These are phyloP conservation scores for Jacaranda mimosifolia DNA, from an alignment of 257 asterid genomes.

Conservation along the genomic window DNA sequence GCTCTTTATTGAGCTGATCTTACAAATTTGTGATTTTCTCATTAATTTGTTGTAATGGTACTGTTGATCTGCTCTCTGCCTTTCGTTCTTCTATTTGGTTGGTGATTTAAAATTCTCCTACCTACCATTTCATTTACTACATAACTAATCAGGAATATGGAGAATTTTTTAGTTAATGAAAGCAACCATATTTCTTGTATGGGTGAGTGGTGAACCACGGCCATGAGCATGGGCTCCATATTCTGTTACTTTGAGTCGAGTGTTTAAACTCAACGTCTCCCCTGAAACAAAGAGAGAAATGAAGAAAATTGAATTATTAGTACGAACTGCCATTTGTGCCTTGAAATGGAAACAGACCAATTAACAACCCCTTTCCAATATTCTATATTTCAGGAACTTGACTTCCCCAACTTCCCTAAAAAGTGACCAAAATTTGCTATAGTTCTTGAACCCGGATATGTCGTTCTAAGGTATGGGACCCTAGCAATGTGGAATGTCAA, in stretches of 20 bases:
- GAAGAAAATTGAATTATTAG: background rate
- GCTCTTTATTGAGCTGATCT: too few species aligned
- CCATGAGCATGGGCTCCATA: background rate
- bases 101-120: background rate
- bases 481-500: background rate
- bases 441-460: too few species aligned
- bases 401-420: background rate
- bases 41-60: background rate
- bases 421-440: background rate
- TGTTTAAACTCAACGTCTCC: background rate
- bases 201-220: slow-evolving; percentile 15
- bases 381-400: too few species aligned
- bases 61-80: slow-evolving; percentile 8
- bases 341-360: background rate
- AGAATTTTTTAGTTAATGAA: too few species aligned
- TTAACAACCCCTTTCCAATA: background rate
- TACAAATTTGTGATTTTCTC: background rate
- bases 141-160: background rate
- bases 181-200: slow-evolving; percentile 10
- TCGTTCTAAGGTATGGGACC: too few species aligned
- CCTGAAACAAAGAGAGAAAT: background rate
- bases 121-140: background rate
- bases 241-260: background rate
- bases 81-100: slow-evolving; percentile 2
- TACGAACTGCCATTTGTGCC: background rate